Evolutionary conservation across 2,329 filamentous ascomycete genomes (phyloP), one percentile per base, ranked within the genome.

Genomic region (Alternaria sp.): DNA sequence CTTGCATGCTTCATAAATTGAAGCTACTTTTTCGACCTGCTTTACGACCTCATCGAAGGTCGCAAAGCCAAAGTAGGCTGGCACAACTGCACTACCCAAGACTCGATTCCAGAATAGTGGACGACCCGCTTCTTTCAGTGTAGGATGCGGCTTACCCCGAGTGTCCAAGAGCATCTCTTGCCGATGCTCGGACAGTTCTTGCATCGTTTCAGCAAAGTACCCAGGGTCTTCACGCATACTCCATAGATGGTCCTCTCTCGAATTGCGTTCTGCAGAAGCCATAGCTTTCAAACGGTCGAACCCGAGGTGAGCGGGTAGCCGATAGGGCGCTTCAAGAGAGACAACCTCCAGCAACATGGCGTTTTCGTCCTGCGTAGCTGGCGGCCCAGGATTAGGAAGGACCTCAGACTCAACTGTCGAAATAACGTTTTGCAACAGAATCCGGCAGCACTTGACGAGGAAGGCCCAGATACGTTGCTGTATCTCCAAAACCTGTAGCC

Each of bases 151-250:
- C 32, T 34, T 12, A 34, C 32, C 32, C 22, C 51, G 34, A 20
- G 52, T 52, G 39, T 67, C 65, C 6, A 51, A 24, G 28, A 67
- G 42, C 32, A 61, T 52, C 42, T 70, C 63, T 36, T 47, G 70
- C 0, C 80, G 75, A 65, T 88, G 86, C 12, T 86, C 83, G 22
- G 75, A 78, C 28, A 68, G 66, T 1, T 85, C 82, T 7, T 68
- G 61, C 3, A 87, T n/a, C 34, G 73, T 59, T 2, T 84, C 77
- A 5, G 79, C 73, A 63, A 88, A 89, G 72, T 88, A 88, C 1
- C 75, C 74, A 0, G 87, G 86, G 67, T 89, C 87, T 65, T 89
- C 87, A 4, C 87, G 80, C 3, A 89, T 73, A 0, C 80, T 69
- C 81, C 82, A 71, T 3, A 65, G 2, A 47, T 64, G 59, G 41